Conservation (phyloP, 1,139 yeast species). For the Suhomyces chickasaworum region DNA sequence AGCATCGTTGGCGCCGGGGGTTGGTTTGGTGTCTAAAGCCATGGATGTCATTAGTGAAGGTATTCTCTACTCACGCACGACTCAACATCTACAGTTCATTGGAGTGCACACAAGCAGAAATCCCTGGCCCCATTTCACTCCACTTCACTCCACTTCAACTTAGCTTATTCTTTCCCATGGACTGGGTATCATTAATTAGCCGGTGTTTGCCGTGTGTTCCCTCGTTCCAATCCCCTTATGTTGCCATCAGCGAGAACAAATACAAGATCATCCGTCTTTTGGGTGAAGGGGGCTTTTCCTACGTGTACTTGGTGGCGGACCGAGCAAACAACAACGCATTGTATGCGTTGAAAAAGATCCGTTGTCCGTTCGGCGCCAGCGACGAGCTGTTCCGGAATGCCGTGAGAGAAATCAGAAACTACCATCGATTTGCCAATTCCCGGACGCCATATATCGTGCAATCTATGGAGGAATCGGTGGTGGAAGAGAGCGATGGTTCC, state of each 20-base stretch:
- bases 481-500: constrained; percentile 76
- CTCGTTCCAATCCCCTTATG: constrained; percentile 44
- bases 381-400: constrained; percentile 62
- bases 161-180: constrained; percentile 23
- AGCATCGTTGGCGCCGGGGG: constrained; percentile 4
- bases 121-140: background rate
- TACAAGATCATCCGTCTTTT: constrained; percentile 66
- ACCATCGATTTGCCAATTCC: constrained; percentile 62
- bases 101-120: constrained; percentile 1
- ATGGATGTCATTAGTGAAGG: background rate
- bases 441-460: constrained; percentile 64
- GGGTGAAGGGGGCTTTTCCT: constrained; percentile 91
- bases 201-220: constrained; percentile 49
- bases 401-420: constrained; percentile 73
- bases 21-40: background rate
- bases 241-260: constrained; percentile 51
- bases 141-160: background rate
- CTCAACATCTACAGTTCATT: background rate
- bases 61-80: background rate
- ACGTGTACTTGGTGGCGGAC: constrained; percentile 71
- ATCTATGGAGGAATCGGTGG: constrained; percentile 68
- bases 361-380: constrained; percentile 85
- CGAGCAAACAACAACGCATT: constrained; percentile 50
- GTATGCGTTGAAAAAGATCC: constrained; percentile 80
- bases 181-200: constrained; percentile 28